Conservation (phyloP, 148 eudicot species). For the Gaultheria prostrata region DNA sequence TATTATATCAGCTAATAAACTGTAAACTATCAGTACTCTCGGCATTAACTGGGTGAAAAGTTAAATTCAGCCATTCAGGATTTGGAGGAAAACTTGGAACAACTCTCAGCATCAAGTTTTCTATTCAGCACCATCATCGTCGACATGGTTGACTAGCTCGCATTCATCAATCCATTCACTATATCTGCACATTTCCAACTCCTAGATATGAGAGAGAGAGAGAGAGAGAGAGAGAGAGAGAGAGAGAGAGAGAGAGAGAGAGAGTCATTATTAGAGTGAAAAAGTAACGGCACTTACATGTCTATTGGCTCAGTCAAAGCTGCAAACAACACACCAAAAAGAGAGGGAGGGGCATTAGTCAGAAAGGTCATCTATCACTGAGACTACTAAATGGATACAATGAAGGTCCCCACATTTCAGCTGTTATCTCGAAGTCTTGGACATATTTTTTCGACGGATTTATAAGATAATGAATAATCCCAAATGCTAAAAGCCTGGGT, state of each 20-base stretch:
- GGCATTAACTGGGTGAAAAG: neutral
- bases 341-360: neutral
- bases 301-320: conserved; percentile 89
- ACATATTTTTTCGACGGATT: neutral
- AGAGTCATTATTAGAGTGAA: too few relatives aligned
- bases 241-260: neutral
- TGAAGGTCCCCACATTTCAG: neutral
- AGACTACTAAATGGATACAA: neutral
- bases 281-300: conserved; percentile 53
- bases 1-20: neutral
- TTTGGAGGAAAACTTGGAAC: neutral
- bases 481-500: neutral
- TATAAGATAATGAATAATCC: neutral
- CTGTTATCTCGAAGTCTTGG: neutral
- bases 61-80: neutral
- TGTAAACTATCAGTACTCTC: neutral
- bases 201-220: neutral
- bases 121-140: conserved; percentile 52
- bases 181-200: conserved; percentile 47
- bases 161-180: conserved; percentile 96
- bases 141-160: conserved; percentile 64
- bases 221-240: neutral
- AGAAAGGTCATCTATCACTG: neutral
- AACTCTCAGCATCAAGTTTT: neutral
- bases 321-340: conserved; percentile 32